Conservation (phyloP, 192 early-diverging fungal genomes). For the Spizellomyces punctatus region DNA sequence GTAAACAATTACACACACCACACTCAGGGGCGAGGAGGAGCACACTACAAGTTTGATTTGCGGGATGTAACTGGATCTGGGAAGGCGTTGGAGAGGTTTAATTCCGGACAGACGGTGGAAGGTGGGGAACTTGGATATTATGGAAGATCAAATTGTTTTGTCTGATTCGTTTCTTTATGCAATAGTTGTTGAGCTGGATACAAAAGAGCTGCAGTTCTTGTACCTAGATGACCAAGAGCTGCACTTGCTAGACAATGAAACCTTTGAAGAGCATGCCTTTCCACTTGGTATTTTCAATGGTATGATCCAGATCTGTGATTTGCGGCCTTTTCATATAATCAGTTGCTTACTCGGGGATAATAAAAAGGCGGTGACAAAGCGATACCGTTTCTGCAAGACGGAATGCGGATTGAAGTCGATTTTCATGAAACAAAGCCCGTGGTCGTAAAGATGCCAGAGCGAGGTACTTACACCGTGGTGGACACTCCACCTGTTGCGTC, state of each 20-base stretch:
- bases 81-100: constrained; percentile 69
- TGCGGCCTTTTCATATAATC: background rate
- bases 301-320: constrained; percentile 19
- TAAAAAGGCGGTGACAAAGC: constrained; percentile 28
- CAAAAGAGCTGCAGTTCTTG: constrained; percentile 71
- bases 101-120: constrained; percentile 69
- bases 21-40: constrained; percentile 69
- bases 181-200: constrained; percentile 51
- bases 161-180: background rate
- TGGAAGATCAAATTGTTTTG: background rate
- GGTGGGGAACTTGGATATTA: constrained; percentile 29
- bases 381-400: constrained; percentile 50
- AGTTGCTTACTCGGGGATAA: constrained; percentile 23
- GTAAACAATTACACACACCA: constrained; percentile 67
- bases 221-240: constrained; percentile 61
- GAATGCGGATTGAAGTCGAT: constrained; percentile 59
- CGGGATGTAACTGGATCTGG: constrained; percentile 64
- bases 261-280: constrained; percentile 73
- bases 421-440: constrained; percentile 60
- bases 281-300: constrained; percentile 61
- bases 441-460: constrained; percentile 61
- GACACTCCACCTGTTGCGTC: constrained; percentile 9
- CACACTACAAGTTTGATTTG: constrained; percentile 63
- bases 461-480: constrained; percentile 36
- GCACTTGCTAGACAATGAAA: constrained; percentile 70